Percentiles rank a stretch among this genome's conserved stretches.
These are phyloP conservation scores for Daldinia sp. DNA, from an alignment of 2,329 filamentous ascomycete species.

Conservation along the genomic window DNA sequence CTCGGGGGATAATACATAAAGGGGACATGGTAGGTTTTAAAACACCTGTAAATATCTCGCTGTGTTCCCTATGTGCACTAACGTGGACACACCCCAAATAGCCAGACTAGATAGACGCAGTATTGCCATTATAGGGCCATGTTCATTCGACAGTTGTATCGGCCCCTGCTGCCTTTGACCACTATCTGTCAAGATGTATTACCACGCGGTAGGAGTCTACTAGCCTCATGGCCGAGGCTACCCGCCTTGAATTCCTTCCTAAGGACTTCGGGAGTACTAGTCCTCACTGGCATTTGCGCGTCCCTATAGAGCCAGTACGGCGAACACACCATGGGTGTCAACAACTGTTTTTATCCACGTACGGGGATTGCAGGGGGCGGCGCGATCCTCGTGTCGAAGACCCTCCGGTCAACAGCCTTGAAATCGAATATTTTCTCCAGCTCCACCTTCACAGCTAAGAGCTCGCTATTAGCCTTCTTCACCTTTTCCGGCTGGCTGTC, in stretches of 20 bases:
- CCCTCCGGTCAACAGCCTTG: constrained; percentile 70
- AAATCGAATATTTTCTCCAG: constrained; percentile 91
- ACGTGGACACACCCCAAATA: neutral
- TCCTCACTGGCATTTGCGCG: neutral
- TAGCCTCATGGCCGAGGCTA: no score
- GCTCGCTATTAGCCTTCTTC: constrained; percentile 64
- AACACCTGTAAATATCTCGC: no score
- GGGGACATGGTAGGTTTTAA: no score
- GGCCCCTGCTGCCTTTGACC: neutral
- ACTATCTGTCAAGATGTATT: neutral
- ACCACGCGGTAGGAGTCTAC: neutral
- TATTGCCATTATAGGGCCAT: neutral
- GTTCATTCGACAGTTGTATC: neutral
- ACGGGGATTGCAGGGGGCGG: constrained; percentile 40
- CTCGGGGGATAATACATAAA: no score
- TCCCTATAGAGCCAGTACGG: neutral
- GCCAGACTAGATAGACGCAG: neutral
- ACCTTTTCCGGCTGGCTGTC: constrained; percentile 70
- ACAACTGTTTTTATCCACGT: constrained; percentile 7
- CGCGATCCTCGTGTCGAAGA: constrained; percentile 50
- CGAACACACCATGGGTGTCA: neutral
- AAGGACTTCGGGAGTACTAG: neutral
- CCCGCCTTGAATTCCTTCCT: neutral
- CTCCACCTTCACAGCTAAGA: constrained; percentile 69
- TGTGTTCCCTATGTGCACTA: no score